These are phyloP conservation scores for Schizothecium vesticola DNA, from an alignment of 495 filamentous ascomycete species.

Conservation along the genomic window DNA sequence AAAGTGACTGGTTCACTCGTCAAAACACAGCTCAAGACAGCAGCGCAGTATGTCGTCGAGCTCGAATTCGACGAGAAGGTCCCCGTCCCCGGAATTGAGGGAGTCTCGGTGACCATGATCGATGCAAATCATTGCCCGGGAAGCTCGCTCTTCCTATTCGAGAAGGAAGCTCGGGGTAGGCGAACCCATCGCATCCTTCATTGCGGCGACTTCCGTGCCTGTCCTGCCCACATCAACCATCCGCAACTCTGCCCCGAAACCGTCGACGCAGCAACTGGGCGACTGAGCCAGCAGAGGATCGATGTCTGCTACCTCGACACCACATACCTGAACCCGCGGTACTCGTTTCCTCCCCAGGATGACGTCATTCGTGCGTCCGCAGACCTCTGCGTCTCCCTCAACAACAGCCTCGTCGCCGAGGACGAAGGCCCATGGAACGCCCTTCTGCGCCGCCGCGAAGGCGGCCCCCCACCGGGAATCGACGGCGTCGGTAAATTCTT, in stretches of 20 bases:
- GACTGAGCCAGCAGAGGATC: conserved; percentile 73
- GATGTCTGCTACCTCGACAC: conserved; percentile 97
- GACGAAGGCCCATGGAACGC: conserved; percentile 29
- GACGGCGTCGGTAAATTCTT: conserved; percentile 43
- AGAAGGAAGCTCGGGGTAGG: conserved; percentile 62
- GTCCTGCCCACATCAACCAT: conserved; percentile 78
- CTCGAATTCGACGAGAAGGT: conserved; percentile 79
- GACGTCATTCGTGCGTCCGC: conserved; percentile 83
- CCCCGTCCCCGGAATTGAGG: conserved; percentile 72
- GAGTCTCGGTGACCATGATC: conserved; percentile 89
- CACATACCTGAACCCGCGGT: conserved; percentile 92
- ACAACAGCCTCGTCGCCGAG: conserved; percentile 26
- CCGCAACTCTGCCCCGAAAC: conserved; percentile 71
- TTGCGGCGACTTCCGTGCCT: conserved; percentile 93
- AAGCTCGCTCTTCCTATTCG: conserved; percentile 88
- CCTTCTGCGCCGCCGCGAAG: conserved; percentile 23
- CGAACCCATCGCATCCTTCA: conserved; percentile 76
- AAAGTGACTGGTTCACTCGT: conserved; percentile 87
- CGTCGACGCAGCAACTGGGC: conserved; percentile 60
- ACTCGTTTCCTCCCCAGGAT: conserved; percentile 85
- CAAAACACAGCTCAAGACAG: conserved; percentile 74
- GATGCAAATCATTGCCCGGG: conserved; percentile 95
- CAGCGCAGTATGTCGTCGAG: conserved; percentile 77
- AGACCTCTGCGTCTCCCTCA: conserved; percentile 70
- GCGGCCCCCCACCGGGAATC: conserved; percentile 20